Evolutionary conservation across 2,329 filamentous ascomycete species (phyloP), one percentile per base, ranked within the genome.

Genomic region (Beauveria scarabaeidicola): DNA sequence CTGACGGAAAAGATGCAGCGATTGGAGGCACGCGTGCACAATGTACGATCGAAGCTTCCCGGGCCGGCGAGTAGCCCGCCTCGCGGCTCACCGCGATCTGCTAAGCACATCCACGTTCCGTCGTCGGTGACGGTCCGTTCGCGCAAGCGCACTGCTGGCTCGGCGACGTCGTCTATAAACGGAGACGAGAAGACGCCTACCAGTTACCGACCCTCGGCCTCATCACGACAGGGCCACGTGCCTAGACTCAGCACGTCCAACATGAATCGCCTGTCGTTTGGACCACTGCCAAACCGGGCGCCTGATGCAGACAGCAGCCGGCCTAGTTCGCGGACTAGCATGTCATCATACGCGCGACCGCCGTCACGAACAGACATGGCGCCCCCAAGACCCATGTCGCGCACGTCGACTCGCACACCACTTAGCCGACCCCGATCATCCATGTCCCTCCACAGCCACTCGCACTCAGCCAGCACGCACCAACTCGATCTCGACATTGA

Each of bases 1-100:
- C 85, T 99, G 64, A 96, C 95, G 61, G 92, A 91, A 29, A 94
- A 97, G 75, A 97, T 97, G 91, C 91, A 97, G 74, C 90, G 91
- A 65, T 86, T 99, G 62, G 94, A 97, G 72, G 90, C 94, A 63
- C 85, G 94, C 48, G 93, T 99, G 10, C 91, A 97, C 62, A 91
- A 88, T 25, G 94, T 88, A 19, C 86, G 91, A 66, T 97, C 93
- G 43, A 96, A 94, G 74, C 82, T 99, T 21, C 94, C 94, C 2
- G 90, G 88, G 1, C 90, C 92, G 2, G 81, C 84, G 8, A 81
- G 79, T 58, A 94, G 89, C 0, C 91, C 92, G 5, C 91, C 92
- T 19, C 85, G 87, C 52, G 81, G 83, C 5, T 96, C 91, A n/a
- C 91, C 92, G 23, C 83, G 90, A 57, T 71, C 73, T 2, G 77